phyloP scores from a whole-genome alignment of 192 early-diverging fungal genomes.

The Coemansia asiatica region DNA sequence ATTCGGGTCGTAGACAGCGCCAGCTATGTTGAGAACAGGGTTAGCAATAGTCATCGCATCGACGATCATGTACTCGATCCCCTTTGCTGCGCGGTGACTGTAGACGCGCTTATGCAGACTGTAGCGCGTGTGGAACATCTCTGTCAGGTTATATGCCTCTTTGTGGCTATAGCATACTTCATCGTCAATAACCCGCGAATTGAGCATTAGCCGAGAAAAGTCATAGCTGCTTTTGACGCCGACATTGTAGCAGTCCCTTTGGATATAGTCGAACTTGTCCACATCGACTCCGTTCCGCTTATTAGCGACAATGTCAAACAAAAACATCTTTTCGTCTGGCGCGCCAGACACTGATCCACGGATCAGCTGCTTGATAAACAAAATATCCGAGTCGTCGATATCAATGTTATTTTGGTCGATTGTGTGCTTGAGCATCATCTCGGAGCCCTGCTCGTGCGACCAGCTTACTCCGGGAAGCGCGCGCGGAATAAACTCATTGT shows the following conservation, averaged over 20 bases:
- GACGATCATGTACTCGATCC: conserved; percentile 87
- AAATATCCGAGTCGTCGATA: conserved; percentile 59
- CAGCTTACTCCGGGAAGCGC: conserved; percentile 57
- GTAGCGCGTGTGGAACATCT: conserved; percentile 81
- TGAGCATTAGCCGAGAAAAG: conserved; percentile 70
- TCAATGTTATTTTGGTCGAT: conserved; percentile 74
- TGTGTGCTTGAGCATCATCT: conserved; percentile 83
- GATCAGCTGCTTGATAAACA: conserved; percentile 74
- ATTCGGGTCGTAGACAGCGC: conserved; percentile 63
- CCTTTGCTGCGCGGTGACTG: conserved; percentile 76
- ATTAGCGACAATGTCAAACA: conserved; percentile 98
- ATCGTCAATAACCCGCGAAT: conserved; percentile 82
- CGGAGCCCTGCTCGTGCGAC: conserved; percentile 78
- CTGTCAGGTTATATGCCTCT: conserved; percentile 85
- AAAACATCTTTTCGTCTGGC: conserved; percentile 60
- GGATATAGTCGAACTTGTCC: conserved; percentile 86
- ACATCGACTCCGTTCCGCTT: conserved; percentile 92
- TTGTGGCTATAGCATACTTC: conserved; percentile 89
- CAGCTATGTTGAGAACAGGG: conserved; percentile 60
- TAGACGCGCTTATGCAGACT: conserved; percentile 83
- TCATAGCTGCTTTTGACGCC: conserved; percentile 60
- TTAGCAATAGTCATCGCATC: conserved; percentile 87
- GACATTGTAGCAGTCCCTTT: conserved; percentile 77
- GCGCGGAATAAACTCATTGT: conserved; percentile 79
- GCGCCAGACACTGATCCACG: conserved; percentile 52